These are phyloP conservation scores for Candida palmyrensis DNA, from an alignment of 805 yeast species.

Conservation along the genomic window DNA sequence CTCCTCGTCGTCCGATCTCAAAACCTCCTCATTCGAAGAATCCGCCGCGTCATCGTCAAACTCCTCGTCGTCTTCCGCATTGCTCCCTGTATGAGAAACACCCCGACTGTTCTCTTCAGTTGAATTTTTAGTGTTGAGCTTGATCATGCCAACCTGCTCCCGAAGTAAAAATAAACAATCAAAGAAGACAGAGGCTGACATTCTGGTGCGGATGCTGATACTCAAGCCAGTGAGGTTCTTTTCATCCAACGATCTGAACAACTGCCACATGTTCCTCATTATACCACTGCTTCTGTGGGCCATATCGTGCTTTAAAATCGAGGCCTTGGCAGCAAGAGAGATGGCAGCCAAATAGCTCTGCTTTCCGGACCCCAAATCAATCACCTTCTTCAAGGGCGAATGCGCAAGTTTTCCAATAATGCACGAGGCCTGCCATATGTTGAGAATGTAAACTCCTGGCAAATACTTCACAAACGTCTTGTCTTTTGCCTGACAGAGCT, in stretches of 20 bases:
- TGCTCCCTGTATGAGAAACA: constrained; percentile 25
- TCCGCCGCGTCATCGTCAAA: constrained; percentile 2
- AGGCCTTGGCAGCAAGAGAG: constrained; percentile 66
- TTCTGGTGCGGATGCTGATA: constrained; percentile 70
- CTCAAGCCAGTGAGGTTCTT: constrained; percentile 35
- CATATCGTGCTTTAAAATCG: constrained; percentile 86
- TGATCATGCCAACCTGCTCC: constrained; percentile 84
- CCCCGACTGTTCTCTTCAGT: too few species aligned
- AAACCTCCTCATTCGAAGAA: constrained; percentile 1
- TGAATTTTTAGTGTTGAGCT: constrained; percentile 30
- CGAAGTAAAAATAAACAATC: constrained; percentile 83
- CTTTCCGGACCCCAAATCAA: constrained; percentile 71
- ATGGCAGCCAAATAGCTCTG: constrained; percentile 64
- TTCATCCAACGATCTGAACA: constrained; percentile 64
- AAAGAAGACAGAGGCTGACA: constrained; percentile 90
- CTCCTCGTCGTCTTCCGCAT: constrained; percentile 16
- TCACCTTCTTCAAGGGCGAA: constrained; percentile 59
- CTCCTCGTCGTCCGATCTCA: constrained; percentile 8
- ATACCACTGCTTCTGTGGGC: constrained; percentile 91
- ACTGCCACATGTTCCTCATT: constrained; percentile 90
- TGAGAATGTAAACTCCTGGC: constrained; percentile 77
- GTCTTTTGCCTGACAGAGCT: constrained; percentile 53
- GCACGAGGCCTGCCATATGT: constrained; percentile 90
- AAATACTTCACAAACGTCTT: constrained; percentile 65
- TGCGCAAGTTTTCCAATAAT: constrained; percentile 75